These are phyloP conservation scores for Rhizoclosmatium globosum DNA, from an alignment of 192 early-diverging fungal species.

Conservation along the genomic window DNA sequence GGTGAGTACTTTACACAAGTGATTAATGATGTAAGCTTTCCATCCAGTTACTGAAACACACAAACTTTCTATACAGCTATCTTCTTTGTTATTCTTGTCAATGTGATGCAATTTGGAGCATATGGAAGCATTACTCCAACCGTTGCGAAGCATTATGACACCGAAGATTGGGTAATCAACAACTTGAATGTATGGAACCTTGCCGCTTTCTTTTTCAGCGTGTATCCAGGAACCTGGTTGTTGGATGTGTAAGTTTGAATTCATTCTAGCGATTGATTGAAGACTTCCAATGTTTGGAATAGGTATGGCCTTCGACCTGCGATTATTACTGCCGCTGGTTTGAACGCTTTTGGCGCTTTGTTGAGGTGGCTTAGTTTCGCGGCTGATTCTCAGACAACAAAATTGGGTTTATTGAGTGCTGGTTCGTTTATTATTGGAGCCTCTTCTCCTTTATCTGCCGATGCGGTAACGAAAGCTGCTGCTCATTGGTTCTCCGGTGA, in stretches of 20 bases:
- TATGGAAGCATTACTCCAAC: slow-evolving; percentile 24
- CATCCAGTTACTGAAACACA: no score
- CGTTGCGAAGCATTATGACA: slow-evolving; percentile 8
- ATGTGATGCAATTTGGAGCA: not conserved
- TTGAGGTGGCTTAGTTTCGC: slow-evolving; percentile 8
- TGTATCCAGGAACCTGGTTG: slow-evolving; percentile 28
- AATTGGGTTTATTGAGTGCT: not conserved
- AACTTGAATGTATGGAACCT: not conserved
- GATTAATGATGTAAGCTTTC: no score
- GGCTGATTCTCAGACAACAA: not conserved
- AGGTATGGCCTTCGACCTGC: not conserved
- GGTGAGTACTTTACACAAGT: not conserved
- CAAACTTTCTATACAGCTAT: not conserved
- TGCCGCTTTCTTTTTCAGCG: slow-evolving; percentile 1
- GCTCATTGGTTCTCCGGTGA: slow-evolving; percentile 42
- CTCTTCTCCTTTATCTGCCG: not conserved
- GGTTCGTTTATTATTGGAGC: not conserved
- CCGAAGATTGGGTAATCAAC: not conserved
- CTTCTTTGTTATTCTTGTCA: slow-evolving; percentile 4
- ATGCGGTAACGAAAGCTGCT: slow-evolving; percentile 31
- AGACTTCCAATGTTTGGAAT: not conserved
- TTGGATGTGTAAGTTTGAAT: slow-evolving; percentile 21
- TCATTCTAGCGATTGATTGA: not conserved
- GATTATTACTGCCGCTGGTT: not conserved
- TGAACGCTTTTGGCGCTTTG: not conserved